Evolutionary conservation across 2,329 filamentous ascomycete genomes (phyloP), one percentile per base, ranked within the genome.

Genomic region (Trichoderma gracile): DNA sequence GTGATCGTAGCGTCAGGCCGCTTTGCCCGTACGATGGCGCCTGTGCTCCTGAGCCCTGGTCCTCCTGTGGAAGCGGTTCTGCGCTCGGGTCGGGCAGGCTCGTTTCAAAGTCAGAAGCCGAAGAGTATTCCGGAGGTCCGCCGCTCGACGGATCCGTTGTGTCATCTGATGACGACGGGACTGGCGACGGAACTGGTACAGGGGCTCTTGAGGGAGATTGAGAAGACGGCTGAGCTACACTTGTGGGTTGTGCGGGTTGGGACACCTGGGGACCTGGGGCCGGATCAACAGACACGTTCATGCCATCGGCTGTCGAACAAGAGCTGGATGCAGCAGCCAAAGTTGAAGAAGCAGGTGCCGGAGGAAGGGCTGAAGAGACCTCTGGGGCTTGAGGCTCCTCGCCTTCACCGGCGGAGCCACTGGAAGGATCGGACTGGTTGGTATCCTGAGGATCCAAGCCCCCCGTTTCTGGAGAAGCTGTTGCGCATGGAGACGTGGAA

Each of bases 401-500:
- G 27, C 23, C 40, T 19, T 50, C 43, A 21, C 23, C 19, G 8
- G 23, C n/a, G 5, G 60, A 46, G 60, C n/a, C 49, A 43, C n/a
- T 25, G 12, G 52, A 56, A 25, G 38, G 10, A 15, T 15, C 25
- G 38, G 52, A 23, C 33, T 54, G 47, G 27, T 55, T 56, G 52
- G 30, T 21, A 17, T 49, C 52, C 10, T 49, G 42, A 30, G 60
- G 52, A 56, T 56, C 27, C 10, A 23, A 9, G 1, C 52, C 60
- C 12, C 45, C 52, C 12, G 52, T 42, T n/a, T 17, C 47, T 43
- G 15, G 46, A 21, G 57, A 43, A 19, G 25, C 27, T 5, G 59
- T 54, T 9, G 59, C 25, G 49, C 59, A 54, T 14, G 59, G 40
- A 23, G 59, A 38, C 14, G 38, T 25, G 5, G 57, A 45, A n/a